Evolutionary conservation across 345 rosid species (phyloP), one percentile per base, ranked within the genome.

Genomic region (Corchorus capsularis): DNA sequence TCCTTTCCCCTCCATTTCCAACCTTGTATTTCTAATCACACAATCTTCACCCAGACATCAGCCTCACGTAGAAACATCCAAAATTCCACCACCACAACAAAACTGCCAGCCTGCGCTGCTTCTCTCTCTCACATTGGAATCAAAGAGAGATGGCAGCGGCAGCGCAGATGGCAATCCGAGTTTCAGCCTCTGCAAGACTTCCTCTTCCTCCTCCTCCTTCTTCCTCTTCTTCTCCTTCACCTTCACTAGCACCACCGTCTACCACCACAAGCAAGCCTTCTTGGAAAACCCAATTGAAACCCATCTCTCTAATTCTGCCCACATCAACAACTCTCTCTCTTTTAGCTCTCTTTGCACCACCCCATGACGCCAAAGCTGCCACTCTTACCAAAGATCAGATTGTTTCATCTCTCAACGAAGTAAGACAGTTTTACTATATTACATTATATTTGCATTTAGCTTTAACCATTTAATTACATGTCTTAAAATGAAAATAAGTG

Each of bases 321-420:
- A 13, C 71, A n/a, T 67, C 71, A 45, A 45, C 71, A 27, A 47
- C 71, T 17, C n/a, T 73, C 76, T 73, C 68, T 73, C 64, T 73
- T n/a, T 75, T 75, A 45, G 72, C 78, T 65, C 63, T 75, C 10
- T 46, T 75, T 50, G 54, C 64, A 53, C 63, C 55, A 46, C 92
- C 89, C 6, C 73, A 49, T 74, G 92, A 93, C 78, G 97, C 96
- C 73, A 85, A 86, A 77, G 94, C 95, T 37, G 71, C 87, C 80
- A 77, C 86, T 83, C 80, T 93, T 71, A 70, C 88, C 80, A 95
- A 91, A 76, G 99, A 93, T 81, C 97, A 91, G 88, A 91, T 93
- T 79, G 88, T 89, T 82, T 93, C 99, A 46, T 91, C 95, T 59
- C 77, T 94, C 81, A 83, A 87, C 61, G 87, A 91, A 83, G 99